phyloP scores from a whole-genome alignment of 1,139 yeast species.

The Kurtzmaniella natalensis region DNA sequence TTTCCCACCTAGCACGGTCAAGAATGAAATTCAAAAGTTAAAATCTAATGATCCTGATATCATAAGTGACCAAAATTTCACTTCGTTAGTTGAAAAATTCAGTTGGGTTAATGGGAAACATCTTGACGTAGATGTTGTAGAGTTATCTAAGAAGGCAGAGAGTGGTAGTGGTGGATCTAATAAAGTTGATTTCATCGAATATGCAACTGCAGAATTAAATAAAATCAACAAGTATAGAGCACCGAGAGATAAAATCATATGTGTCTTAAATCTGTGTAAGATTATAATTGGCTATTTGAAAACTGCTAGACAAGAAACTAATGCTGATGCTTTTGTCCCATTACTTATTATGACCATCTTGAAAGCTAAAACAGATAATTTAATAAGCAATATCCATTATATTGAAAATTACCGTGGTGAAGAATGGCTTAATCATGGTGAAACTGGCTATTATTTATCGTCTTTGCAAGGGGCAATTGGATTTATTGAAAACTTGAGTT shows the following conservation, averaged over 20 bases:
- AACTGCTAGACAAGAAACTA: slow-evolving; percentile 63
- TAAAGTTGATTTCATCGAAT: slow-evolving; percentile 54
- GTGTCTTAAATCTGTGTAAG: slow-evolving; percentile 87
- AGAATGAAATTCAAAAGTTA: slow-evolving; percentile 34
- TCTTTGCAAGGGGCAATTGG: slow-evolving; percentile 83
- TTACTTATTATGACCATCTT: slow-evolving; percentile 74
- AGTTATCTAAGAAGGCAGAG: slow-evolving; percentile 16
- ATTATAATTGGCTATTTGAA: slow-evolving; percentile 84
- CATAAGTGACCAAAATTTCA: slow-evolving; percentile 53
- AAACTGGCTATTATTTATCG: slow-evolving; percentile 81
- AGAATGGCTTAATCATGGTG: slow-evolving; percentile 71
- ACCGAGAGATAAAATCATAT: slow-evolving; percentile 91
- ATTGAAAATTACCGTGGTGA: slow-evolving; percentile 79
- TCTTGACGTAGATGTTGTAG: slow-evolving; percentile 61
- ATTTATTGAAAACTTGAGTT: slow-evolving; percentile 61
- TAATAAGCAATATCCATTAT: slow-evolving; percentile 76
- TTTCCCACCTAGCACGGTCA: slow-evolving; percentile 71
- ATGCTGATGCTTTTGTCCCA: slow-evolving; percentile 93
- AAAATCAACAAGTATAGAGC: slow-evolving; percentile 83
- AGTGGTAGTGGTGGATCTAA: too few relatives aligned
- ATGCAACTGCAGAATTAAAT: slow-evolving; percentile 68
- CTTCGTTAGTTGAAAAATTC: slow-evolving; percentile 57
- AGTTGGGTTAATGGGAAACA: slow-evolving; percentile 77
- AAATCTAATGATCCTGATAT: slow-evolving; percentile 47
- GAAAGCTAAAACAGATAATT: slow-evolving; percentile 56